Conservation (phyloP, 2,329 filamentous ascomycete species). For the Penicillium sp. region DNA sequence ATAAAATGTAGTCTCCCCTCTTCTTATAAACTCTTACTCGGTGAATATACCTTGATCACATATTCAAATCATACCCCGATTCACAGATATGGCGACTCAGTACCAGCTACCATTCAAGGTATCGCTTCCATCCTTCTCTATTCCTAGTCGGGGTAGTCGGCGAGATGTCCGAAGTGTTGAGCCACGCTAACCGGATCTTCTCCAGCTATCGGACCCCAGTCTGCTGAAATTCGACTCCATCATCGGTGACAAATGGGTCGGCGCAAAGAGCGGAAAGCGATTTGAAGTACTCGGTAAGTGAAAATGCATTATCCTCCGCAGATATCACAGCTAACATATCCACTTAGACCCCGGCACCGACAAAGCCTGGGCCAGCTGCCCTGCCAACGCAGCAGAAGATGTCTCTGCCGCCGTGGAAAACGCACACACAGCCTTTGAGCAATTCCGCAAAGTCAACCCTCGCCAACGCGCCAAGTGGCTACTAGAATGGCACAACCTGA, state of each 20-base stretch:
- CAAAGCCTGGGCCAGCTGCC: slow-evolving; percentile 51
- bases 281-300: slow-evolving; percentile 50
- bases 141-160: slow-evolving; percentile 6
- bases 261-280: slow-evolving; percentile 46
- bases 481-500: slow-evolving; percentile 63
- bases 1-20: not conserved
- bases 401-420: slow-evolving; percentile 59
- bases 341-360: slow-evolving; percentile 51
- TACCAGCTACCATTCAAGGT: slow-evolving; percentile 42
- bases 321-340: not conserved
- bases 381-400: slow-evolving; percentile 55
- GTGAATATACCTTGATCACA: not conserved
- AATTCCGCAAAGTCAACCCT: slow-evolving; percentile 59
- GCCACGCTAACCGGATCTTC: slow-evolving; percentile 15
- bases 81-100: slow-evolving; percentile 29
- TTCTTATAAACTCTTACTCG: not conserved
- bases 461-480: slow-evolving; percentile 61
- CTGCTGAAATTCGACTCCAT: slow-evolving; percentile 52
- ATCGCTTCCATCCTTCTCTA: slow-evolving; percentile 3
- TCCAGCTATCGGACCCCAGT: slow-evolving; percentile 47
- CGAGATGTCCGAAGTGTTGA: slow-evolving; percentile 16
- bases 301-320: not conserved
- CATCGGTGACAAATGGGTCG: slow-evolving; percentile 49
- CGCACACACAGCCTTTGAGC: slow-evolving; percentile 59
- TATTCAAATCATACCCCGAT: not conserved